phyloP scores from a whole-genome alignment of 306 rosid species.

The Nissolia schottii region DNA sequence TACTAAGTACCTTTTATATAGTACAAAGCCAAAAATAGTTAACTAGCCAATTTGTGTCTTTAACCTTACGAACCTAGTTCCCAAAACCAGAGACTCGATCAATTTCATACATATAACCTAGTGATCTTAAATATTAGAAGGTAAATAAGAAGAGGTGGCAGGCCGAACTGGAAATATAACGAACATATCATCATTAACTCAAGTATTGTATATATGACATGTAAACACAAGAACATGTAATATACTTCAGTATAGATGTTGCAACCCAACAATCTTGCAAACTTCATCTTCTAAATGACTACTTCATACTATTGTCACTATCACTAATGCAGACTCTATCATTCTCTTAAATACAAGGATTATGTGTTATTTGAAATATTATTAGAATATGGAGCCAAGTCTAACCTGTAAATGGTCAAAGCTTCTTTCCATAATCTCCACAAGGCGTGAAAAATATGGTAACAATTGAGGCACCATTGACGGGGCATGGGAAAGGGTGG shows the following conservation, averaged over 20 bases:
- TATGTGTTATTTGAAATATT: neutral
- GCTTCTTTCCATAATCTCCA: conserved; percentile 81
- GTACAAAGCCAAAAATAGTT: neutral
- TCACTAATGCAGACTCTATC: neutral
- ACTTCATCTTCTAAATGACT: neutral
- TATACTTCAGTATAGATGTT: neutral
- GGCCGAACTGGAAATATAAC: neutral
- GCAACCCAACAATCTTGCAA: neutral
- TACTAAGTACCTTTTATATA: neutral
- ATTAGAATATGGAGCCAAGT: conserved; percentile 14
- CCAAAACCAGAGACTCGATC: neutral
- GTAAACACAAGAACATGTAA: neutral
- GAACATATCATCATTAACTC: neutral
- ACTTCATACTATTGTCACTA: conserved; percentile 5
- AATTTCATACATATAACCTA: neutral
- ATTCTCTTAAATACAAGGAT: conserved; percentile 12
- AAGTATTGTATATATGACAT: neutral
- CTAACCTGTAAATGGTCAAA: conserved; percentile 95
- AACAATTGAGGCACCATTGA: conserved; percentile 86
- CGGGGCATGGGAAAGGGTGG: conserved; percentile 90
- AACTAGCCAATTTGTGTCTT: neutral
- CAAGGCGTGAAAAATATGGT: conserved; percentile 68
- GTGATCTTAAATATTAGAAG: conserved; percentile 10
- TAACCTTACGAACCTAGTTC: conserved; percentile 7
- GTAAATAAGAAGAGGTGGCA: neutral